Evolutionary conservation across 73 alveolate genomes (phyloP), one percentile per base, ranked within the genome.

Genomic region (Paramecium bursaria): DNA sequence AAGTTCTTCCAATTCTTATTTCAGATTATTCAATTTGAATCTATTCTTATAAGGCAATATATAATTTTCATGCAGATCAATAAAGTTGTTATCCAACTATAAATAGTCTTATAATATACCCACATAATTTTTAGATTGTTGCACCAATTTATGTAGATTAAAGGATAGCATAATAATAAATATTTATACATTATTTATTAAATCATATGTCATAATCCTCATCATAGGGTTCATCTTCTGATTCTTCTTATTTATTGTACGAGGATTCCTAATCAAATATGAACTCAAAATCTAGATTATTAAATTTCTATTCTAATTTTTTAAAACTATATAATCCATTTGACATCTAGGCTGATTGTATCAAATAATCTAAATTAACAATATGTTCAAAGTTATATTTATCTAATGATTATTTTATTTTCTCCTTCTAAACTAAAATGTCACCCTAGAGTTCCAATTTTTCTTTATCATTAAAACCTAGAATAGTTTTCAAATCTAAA

Each of bases 211-310:
- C 82, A 67, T 67, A 67, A 67, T 67, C 82, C 15, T 67, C 82
- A 21, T 67, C 82, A 67, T 67, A 67, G 19, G 82, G 82, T 67
- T 67, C 82, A 39, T 67, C 82, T 7, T 67, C 82, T 15, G 57
- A 30, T 46, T 25, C 14, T 21, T 67, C 44, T 10, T 67, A 15
- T 42, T 67, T 67, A 27, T 57, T 67, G 21, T 53, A 39, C 7
- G 82, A 67, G 27, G 33, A 39, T 26, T 67, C 82, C 33, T 67
- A 53, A 15, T 67, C 82, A 67, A 67, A 67, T 67, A 67, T 42
- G 46, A 67, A 67, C 14, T 67, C 82, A 67, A 67, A 67, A 42
- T 67, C 82, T 67, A 67, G 46, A 67, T 67, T 67, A 6, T 47
- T 23, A 42, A 67, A 67, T 42, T 67, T 67, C n/a, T 31, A 67